Percentiles rank a stretch among this genome's conserved stretches.
Evolutionary conservation across 192 early-diverging fungal genomes (phyloP).

Genomic region (Entomortierella beljakovae): DNA sequence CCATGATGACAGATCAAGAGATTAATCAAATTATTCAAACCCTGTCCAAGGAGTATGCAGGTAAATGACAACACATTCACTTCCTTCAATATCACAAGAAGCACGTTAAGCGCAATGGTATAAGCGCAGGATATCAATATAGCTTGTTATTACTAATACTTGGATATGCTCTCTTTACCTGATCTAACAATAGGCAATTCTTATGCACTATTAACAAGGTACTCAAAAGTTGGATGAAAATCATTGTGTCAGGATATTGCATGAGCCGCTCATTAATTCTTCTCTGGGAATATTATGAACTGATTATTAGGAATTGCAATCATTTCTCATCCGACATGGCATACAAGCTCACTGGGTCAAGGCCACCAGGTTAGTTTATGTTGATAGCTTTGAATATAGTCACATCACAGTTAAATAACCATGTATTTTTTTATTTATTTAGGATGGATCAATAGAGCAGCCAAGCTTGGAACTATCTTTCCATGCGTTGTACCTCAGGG

Average conservation of each 20-base stretch:
- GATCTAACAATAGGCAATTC: slow-evolving; percentile 48
- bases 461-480: slow-evolving; percentile 59
- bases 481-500: slow-evolving; percentile 59
- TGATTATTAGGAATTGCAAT: slow-evolving; percentile 38
- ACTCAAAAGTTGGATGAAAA: neutral
- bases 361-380: slow-evolving; percentile 34
- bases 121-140: neutral
- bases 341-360: slow-evolving; percentile 38
- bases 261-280: slow-evolving; percentile 10
- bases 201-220: slow-evolving; percentile 43
- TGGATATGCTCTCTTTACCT: neutral
- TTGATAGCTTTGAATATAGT: neutral
- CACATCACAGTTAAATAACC: neutral
- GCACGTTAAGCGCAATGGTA: neutral
- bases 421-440: neutral
- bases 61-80: neutral
- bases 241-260: neutral
- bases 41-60: slow-evolving; percentile 53
- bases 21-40: slow-evolving; percentile 47
- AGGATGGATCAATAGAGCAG: slow-evolving; percentile 61
- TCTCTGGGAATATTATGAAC: neutral
- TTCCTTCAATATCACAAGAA: too few species aligned
- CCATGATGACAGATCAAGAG: slow-evolving; percentile 40
- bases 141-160: neutral
- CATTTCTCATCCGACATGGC: slow-evolving; percentile 55